phyloP scores from a whole-genome alignment of 768 basidiomycete genomes.

The Macrolepiota fuliginosa region DNA sequence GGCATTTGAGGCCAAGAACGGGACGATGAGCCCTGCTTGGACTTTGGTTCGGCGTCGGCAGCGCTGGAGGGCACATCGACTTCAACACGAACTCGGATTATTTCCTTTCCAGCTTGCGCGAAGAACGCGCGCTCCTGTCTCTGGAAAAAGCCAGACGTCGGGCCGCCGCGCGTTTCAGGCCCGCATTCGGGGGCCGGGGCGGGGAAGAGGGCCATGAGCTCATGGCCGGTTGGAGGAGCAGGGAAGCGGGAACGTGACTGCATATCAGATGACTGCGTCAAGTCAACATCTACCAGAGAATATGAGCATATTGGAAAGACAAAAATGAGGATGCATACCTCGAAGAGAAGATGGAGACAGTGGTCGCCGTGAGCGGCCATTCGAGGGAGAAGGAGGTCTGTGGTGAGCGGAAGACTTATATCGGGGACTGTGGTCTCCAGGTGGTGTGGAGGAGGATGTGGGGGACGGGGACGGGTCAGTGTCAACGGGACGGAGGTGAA shows the following conservation, averaged over 20 bases:
- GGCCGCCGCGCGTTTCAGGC: slow-evolving; percentile 54
- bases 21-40: slow-evolving; percentile 17
- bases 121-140: slow-evolving; percentile 80
- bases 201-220: slow-evolving; percentile 84
- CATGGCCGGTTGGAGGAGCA: slow-evolving; percentile 76
- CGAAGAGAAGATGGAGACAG: slow-evolving; percentile 63
- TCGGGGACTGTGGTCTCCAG: slow-evolving; percentile 39
- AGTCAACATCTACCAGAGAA: slow-evolving; percentile 54
- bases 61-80: slow-evolving; percentile 49
- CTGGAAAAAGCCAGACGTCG: slow-evolving; percentile 72
- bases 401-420: slow-evolving; percentile 25
- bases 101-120: slow-evolving; percentile 74
- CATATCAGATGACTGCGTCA: slow-evolving; percentile 49
- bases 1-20: slow-evolving; percentile 23
- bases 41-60: slow-evolving; percentile 27
- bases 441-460: slow-evolving; percentile 41
- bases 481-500: slow-evolving; percentile 59
- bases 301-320: not conserved
- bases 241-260: slow-evolving; percentile 56
- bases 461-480: slow-evolving; percentile 52
- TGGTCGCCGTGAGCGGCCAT: slow-evolving; percentile 45
- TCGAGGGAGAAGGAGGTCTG: slow-evolving; percentile 29
- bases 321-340: slow-evolving; percentile 33
- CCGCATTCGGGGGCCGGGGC: slow-evolving; percentile 60
- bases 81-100: slow-evolving; percentile 72